Evolutionary conservation across 163 green algal species (phyloP), one percentile per base, ranked within the genome.

Genomic region (Trebouxiophyceae sp.): DNA sequence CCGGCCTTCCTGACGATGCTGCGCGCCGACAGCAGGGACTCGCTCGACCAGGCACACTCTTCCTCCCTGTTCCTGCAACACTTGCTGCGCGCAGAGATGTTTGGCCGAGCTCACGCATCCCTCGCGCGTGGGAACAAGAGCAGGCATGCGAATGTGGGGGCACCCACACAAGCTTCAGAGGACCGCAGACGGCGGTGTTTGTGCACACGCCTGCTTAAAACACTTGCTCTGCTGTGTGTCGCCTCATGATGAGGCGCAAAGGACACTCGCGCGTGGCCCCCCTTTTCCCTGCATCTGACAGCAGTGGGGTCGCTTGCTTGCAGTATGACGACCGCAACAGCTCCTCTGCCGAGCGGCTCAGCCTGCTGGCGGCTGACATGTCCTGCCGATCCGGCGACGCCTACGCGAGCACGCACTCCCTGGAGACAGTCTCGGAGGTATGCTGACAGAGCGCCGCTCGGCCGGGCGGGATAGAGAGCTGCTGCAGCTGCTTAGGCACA

Each of bases 1-100:
- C 58, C 74, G 8, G 57, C 71, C 50, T 84, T 84, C 54, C 20
- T 84, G 59, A 66, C 54, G 65, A 82, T 84, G 77, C 74, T 84
- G 55, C 60, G 65, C 4, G 55, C 67, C n/a, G 77, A 68, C 22
- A 71, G 57, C 32, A n/a, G 31, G 22, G 66, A 72, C 57, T 62
- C 31, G 28, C 45, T 72, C 16, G 66, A 72, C 24, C 66, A 28
- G 23, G 30, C 33, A 20, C 22, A 5, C 33, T 63, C 4, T 2
- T 47, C 4, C 30, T 4, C 16, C 19, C 19, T 19, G 19, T 39
- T 2, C 28, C 2, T 2, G 12, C n/a, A 29, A 1, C 7, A 8
- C 28, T 60, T 16, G 24, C 55, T 60, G 27, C 24, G 19, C 19
- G n/a, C 26, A 39, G 60, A 33, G 30, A 56, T 24, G 60, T 19